Conservation (phyloP, 768 basidiomycete genomes). For the Tylopilus vinaceipallidus region DNA sequence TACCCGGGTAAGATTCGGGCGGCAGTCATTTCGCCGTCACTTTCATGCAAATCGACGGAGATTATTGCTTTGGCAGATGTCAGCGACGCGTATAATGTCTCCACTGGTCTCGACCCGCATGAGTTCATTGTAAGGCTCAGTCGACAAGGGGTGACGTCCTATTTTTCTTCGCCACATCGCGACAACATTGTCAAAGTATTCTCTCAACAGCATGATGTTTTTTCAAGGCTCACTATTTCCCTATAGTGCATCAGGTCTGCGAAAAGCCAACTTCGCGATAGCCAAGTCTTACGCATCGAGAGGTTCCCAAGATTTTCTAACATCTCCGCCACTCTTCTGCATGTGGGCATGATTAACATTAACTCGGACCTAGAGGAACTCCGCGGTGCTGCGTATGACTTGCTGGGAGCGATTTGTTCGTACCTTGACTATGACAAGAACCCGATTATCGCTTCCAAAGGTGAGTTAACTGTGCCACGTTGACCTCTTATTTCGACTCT, state of each 20-base stretch:
- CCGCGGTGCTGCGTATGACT: slow-evolving; percentile 75
- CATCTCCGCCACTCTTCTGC: slow-evolving; percentile 82
- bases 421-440: slow-evolving; percentile 77
- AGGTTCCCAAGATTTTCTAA: slow-evolving; percentile 79
- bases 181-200: slow-evolving; percentile 74
- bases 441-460: slow-evolving; percentile 67
- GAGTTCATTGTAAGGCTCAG: slow-evolving; percentile 82
- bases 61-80: slow-evolving; percentile 78
- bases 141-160: slow-evolving; percentile 67
- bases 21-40: slow-evolving; percentile 61
- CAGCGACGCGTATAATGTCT: slow-evolving; percentile 83
- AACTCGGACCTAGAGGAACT: slow-evolving; percentile 72
- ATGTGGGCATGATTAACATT: slow-evolving; percentile 79
- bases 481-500: background rate
- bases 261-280: slow-evolving; percentile 65
- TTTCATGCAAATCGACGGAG: slow-evolving; percentile 78
- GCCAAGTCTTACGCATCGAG: slow-evolving; percentile 49
- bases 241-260: slow-evolving; percentile 69
- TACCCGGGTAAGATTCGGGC: slow-evolving; percentile 54
- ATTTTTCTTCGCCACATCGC: slow-evolving; percentile 69
- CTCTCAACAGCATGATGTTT: background rate
- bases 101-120: slow-evolving; percentile 69
- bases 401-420: slow-evolving; percentile 72
- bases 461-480: slow-evolving; percentile 36
- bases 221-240: background rate